Base-by-base conservation (phyloP, 768 basidiomycete species). In the Cystoderma amianthinum region DNA sequence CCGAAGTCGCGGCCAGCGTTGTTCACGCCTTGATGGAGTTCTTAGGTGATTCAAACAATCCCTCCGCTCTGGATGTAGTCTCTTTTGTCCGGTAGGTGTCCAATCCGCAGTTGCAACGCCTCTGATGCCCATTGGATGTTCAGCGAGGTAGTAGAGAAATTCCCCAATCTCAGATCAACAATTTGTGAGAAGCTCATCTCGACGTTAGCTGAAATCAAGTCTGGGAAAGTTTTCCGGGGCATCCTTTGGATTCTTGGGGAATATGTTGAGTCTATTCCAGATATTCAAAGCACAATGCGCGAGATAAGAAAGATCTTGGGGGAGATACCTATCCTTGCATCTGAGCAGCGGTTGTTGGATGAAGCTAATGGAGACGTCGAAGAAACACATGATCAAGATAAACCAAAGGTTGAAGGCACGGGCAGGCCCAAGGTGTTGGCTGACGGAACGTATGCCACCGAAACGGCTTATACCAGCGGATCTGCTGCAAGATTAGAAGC, bases 191-290 rank as follows among this genome's bases (percentile, higher is more conserved):
- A 91, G 55, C 79, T 98, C 39, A 79, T 85, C 36, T 65, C 76
- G 21, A 86, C 89, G 0, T 80, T 97, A 36, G 53, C 73, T 42
- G 89, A 90, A 46, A 90, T 97, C 65, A 93, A 93, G 61, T 93
- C 89, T 1, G 93, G 93, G 42, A 98, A 97, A 61, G 94, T 98
- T 17, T 97, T 88, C 72, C 82, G 93, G 3, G 96, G 95, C 5
- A 77, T 97, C 13, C 74, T 98, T 36, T 98, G 96, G 95, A 96
- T 98, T 48, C 72, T 97, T n/a, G 95, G 96, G 47, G 95, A 98
- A 64, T 99, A 98, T 52, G 82, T 88, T 28, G 78, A 82, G 47
- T 63, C 68, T 3, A 63, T 73, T 37, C 43, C 61, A 41, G 88
- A 88, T 44, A 88, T 97, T 46, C 71, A 80, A 44, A 69, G 62